Percentiles rank a stretch among this genome's conserved stretches.
Conservation (phyloP, 345 rosid genomes). For the Citrus hindsii region DNA sequence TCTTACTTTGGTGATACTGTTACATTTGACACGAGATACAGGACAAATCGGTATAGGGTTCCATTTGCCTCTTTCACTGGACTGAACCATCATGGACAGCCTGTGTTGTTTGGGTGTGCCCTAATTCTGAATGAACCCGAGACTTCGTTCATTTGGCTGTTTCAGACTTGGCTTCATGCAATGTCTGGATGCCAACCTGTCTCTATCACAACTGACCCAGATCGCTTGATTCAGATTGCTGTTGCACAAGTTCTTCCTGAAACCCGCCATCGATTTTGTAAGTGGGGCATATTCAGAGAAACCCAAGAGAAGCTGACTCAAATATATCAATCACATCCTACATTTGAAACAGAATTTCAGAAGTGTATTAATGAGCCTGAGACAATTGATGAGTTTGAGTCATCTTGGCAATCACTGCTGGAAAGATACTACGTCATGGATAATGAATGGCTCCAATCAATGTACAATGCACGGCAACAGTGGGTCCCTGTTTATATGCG, state of each 20-base stretch:
- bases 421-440: constrained; percentile 50
- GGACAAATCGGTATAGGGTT: constrained; percentile 33
- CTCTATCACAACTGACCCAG: constrained; percentile 71
- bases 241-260: constrained; percentile 53
- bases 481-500: constrained; percentile 74
- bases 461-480: constrained; percentile 58
- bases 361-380: constrained; percentile 53
- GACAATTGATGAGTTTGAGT: constrained; percentile 59
- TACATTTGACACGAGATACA: constrained; percentile 50
- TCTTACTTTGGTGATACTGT: constrained; percentile 59
- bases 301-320: constrained; percentile 60
- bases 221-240: constrained; percentile 51
- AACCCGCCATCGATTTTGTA: constrained; percentile 55
- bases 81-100: constrained; percentile 72
- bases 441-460: constrained; percentile 63
- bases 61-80: constrained; percentile 78
- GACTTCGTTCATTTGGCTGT: constrained; percentile 62
- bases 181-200: constrained; percentile 61
- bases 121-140: constrained; percentile 57
- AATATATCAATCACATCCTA: constrained; percentile 52
- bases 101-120: constrained; percentile 72
- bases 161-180: constrained; percentile 72
- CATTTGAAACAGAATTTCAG: constrained; percentile 59
- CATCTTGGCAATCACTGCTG: constrained; percentile 52
- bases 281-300: constrained; percentile 50